Evolutionary conservation across 805 yeast species (phyloP).

Genomic region (Saturnispora dispora): DNA sequence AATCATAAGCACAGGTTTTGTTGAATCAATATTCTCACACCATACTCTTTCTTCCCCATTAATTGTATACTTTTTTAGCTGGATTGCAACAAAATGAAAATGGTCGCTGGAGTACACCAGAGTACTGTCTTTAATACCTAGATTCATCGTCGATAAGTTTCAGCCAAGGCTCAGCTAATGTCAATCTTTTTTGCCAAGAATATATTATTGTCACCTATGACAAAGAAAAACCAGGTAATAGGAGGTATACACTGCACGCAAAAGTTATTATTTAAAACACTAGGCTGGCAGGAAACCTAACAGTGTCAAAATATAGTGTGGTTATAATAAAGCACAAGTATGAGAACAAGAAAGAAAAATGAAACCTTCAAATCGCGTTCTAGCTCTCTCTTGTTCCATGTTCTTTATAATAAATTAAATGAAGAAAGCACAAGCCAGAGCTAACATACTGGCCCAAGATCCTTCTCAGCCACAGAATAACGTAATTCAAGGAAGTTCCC

Average conservation of each 20-base stretch:
- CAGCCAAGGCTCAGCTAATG: not conserved
- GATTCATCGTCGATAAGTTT: not conserved
- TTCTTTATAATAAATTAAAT: not conserved
- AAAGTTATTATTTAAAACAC: no score
- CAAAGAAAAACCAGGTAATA: no score
- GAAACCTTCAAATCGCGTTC: conserved; percentile 1
- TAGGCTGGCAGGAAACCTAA: no score
- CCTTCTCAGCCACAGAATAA: conserved; percentile 2
- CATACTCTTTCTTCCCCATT: not conserved
- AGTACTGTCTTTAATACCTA: not conserved
- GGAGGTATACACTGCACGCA: no score
- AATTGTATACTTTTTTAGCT: not conserved
- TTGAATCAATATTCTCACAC: not conserved
- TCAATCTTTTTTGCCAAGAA: not conserved
- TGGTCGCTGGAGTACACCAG: not conserved
- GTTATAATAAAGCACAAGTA: not conserved
- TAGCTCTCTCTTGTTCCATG: not conserved
- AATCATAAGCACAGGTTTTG: not conserved
- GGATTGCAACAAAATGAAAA: not conserved
- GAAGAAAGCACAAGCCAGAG: conserved; percentile 20
- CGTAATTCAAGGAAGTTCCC: not conserved
- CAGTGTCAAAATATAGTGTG: no score
- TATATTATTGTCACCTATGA: no score
- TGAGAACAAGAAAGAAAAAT: not conserved
- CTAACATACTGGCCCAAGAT: conserved; percentile 18